phyloP scores from a whole-genome alignment of 768 basidiomycete species.

The Tubosaeta brunneosetosa region DNA sequence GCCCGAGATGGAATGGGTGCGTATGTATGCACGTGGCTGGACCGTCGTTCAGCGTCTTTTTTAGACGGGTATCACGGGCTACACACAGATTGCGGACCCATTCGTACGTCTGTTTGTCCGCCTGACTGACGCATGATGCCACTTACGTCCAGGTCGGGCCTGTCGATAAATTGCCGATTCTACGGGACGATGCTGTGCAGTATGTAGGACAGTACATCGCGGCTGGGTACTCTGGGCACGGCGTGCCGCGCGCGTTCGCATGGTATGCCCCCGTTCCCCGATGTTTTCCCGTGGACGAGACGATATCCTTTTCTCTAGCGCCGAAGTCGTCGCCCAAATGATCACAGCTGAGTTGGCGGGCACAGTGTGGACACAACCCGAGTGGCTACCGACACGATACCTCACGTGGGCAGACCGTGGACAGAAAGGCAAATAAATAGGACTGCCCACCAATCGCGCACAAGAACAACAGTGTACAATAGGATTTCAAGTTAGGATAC shows the following conservation, averaged over 20 bases:
- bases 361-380: conserved; percentile 45
- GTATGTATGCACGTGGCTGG: background rate
- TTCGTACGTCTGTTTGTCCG: conserved; percentile 49
- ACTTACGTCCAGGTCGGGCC: conserved; percentile 51
- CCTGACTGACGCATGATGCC: too few relatives aligned
- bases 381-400: conserved; percentile 60
- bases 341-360: conserved; percentile 44
- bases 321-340: conserved; percentile 59
- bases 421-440: background rate
- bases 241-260: conserved; percentile 70
- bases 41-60: background rate
- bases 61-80: conserved; percentile 84
- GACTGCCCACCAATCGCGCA: background rate
- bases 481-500: background rate
- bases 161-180: conserved; percentile 33
- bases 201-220: conserved; percentile 64
- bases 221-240: conserved; percentile 73
- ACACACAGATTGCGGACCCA: conserved; percentile 55
- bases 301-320: conserved; percentile 34
- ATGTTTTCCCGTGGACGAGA: too few relatives aligned
- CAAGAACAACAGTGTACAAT: background rate
- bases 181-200: conserved; percentile 15
- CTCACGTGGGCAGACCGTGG: conserved; percentile 33
- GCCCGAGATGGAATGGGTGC: conserved; percentile 80
- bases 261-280: background rate